Base-by-base conservation (phyloP, 2,329 filamentous ascomycete genomes). In the Metarhizium humberi region DNA sequence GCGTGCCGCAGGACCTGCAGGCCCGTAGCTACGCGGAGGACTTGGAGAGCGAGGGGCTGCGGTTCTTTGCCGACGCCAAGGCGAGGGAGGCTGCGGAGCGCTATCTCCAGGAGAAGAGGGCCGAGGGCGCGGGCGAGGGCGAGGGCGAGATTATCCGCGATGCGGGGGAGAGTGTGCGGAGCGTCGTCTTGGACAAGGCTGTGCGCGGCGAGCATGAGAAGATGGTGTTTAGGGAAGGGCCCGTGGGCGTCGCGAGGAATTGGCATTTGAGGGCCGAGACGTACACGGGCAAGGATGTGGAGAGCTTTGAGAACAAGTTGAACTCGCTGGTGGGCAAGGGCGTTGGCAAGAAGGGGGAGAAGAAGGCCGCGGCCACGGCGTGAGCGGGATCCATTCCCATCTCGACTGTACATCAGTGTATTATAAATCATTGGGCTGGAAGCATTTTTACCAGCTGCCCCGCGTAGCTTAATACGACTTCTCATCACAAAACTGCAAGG, bases 231-330 rank as follows among this genome's bases (percentile, higher is more conserved):
- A 64, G 68, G 16, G 57, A 59, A 42, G 70, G 73, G 32, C 62
- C 70, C 6, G 58, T 69, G 6, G 68, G 65, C 20, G 46, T 71
- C 43, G 63, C 71, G 46, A 65, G 69, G 55, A 66, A 66, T 58
- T 70, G 68, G 66, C 71, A 73, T 49, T 57, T 73, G 55, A 64
- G 70, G 54, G 64, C 69, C 14, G 67, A 68, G 59, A 71, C 71
- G 47, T 75, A 73, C 60, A 60, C 60, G 20, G 57, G 57, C 14
- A 62, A 58, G 49, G 66, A 74, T 34, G 64, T 68, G 50, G 64
- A 67, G 52, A 64, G 61, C 43, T 76, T 76, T 55, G 68, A 75
- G 66, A 66, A 58, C 32, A 76, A 75, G 67, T 55, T 75, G 50
- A 59, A 61, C 45, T 65, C 68, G 51, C 56, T 74, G 57, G 50